phyloP scores from a whole-genome alignment of 805 yeast genomes.

The Kodamaea laetipori region DNA sequence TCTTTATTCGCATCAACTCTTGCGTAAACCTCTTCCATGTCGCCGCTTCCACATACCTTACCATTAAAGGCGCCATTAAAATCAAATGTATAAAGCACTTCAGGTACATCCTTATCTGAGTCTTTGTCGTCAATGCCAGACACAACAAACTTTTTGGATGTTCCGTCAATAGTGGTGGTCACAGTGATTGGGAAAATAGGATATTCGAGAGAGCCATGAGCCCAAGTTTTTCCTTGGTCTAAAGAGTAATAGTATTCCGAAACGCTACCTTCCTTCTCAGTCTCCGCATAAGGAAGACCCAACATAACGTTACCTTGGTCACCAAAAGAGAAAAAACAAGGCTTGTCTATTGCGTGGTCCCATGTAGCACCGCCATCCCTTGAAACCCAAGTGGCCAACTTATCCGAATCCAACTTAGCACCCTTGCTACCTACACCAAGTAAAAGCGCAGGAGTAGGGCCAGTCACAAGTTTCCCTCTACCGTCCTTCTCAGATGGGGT shows the following conservation, averaged over 20 bases:
- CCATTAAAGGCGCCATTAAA: conserved; percentile 60
- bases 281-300: conserved; percentile 49
- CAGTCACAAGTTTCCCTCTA: conserved; percentile 44
- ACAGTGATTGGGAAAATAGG: conserved; percentile 44
- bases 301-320: conserved; percentile 76
- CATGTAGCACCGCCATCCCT: conserved; percentile 80
- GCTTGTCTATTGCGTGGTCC: conserved; percentile 54
- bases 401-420: conserved; percentile 19
- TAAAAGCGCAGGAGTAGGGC: conserved; percentile 56
- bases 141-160: conserved; percentile 59
- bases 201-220: conserved; percentile 47
- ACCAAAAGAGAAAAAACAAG: conserved; percentile 62
- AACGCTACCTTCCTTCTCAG: conserved; percentile 28
- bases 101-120: conserved; percentile 14
- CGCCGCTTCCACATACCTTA: conserved; percentile 44
- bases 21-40: conserved; percentile 68
- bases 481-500: conserved; percentile 39
- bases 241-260: conserved; percentile 53
- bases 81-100: conserved; percentile 47
- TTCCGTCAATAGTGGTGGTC: conserved; percentile 68
- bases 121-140: conserved; percentile 39
- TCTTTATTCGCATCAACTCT: conserved; percentile 37
- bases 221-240: conserved; percentile 77
- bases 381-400: conserved; percentile 58
- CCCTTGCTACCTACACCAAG: conserved; percentile 39